A percentile compares a stretch with the other conserved stretches of the same genome.
These are phyloP conservation scores for Aspergillus brasiliensis DNA, from an alignment of 2,329 filamentous ascomycete species.

Conservation along the genomic window DNA sequence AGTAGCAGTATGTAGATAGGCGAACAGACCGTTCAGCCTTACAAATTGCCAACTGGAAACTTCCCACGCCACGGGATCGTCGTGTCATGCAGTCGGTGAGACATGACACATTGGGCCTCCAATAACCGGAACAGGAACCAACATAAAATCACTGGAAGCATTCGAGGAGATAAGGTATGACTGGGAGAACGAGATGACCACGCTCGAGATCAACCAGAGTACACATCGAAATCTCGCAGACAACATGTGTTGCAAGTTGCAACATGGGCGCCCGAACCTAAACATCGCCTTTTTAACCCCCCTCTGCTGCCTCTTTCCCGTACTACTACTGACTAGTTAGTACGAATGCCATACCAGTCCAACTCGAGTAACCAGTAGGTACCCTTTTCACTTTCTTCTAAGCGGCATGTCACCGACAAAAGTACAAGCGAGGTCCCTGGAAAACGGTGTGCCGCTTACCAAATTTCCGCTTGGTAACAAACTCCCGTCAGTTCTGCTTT, in stretches of 20 bases:
- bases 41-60: neutral
- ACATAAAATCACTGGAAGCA: neutral
- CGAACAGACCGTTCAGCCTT: neutral
- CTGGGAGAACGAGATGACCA: neutral
- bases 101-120: neutral
- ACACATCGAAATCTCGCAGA: neutral
- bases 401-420: neutral
- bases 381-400: neutral
- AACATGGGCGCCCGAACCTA: neutral
- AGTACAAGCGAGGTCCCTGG: neutral
- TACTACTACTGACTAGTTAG: neutral
- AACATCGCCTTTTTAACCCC: neutral
- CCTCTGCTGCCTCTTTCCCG: neutral
- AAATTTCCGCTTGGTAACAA: neutral
- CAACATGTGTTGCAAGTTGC: neutral
- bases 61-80: neutral
- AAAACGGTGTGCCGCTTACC: neutral
- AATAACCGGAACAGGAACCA: neutral
- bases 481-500: neutral
- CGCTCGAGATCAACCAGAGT: neutral
- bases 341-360: no score
- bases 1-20: neutral
- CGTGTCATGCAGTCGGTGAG: neutral
- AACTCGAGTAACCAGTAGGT: neutral
- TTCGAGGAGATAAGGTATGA: neutral